These are phyloP conservation scores for Phytophthora foliorum DNA, from an alignment of 352 stramenopile genomes.

Conservation along the genomic window DNA sequence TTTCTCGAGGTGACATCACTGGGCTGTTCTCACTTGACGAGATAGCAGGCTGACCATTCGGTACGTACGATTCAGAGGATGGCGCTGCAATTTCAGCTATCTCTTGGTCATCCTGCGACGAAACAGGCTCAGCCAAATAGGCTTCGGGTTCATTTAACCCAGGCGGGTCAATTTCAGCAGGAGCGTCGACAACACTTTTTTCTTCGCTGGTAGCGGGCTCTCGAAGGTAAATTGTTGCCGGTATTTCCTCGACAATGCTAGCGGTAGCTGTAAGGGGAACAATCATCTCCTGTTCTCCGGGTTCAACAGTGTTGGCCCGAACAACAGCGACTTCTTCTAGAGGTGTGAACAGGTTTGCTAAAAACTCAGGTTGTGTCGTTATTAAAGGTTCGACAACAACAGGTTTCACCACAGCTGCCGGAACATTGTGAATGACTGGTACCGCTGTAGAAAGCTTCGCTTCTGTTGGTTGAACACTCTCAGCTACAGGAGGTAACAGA, in stretches of 20 bases:
- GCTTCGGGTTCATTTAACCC: not conserved
- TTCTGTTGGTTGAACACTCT: not conserved
- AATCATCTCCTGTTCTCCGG: not conserved
- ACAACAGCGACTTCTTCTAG: not conserved
- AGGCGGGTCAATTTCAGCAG: not conserved
- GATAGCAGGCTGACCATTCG: not conserved
- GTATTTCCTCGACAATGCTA: not conserved
- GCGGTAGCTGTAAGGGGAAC: not conserved
- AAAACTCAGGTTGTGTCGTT: not conserved
- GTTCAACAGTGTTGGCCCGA: not conserved
- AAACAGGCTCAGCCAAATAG: not conserved
- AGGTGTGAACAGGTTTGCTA: not conserved
- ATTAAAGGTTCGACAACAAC: not conserved
- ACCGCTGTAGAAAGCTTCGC: constrained; percentile 10
- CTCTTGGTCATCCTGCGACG: not conserved
- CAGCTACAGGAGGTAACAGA: constrained; percentile 3
- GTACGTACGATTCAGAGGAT: not conserved
- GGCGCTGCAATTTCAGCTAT: not conserved
- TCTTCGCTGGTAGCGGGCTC: not conserved
- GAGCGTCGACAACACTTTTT: not conserved
- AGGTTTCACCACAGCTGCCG: not conserved
- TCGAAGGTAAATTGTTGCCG: not conserved
- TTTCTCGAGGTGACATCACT: constrained; percentile 1
- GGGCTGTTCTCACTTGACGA: constrained; percentile 9
- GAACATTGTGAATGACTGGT: not conserved